Base-by-base conservation (phyloP, 225 moss, liverwort and hornwort genomes). In the Takakia lepidozioides region DNA sequence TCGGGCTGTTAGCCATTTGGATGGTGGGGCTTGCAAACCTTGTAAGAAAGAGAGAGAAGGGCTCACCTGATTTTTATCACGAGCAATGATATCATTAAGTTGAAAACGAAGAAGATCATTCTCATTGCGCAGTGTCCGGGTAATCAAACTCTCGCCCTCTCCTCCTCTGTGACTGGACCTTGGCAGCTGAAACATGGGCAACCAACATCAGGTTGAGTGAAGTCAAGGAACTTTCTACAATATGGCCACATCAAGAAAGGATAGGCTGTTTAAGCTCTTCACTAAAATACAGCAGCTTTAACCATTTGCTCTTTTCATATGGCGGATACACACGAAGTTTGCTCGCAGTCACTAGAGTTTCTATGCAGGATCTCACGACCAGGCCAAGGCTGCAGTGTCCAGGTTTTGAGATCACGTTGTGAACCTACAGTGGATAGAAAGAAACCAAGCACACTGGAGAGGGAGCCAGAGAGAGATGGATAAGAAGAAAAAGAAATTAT, bases 41-140 rank as follows among this genome's bases (percentile, higher is more conserved):
- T 21, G 1, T 0, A 14, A 10, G 13, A 21, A 14, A 5, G 23
- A 14, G 40, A 13, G 1, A 9, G n/a, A 27, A 15, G 29, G 0
- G 4, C 49, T 51, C 37, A 87, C 95, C 80, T 95, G 95, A 55
- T 85, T 82, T 47, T 87, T 98, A 50, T 98, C 95, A 1, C 91
- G 84, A 38, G 68, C 55, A 42, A 87, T 87, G 5, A 98, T 70
- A 46, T 98, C 95, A 62, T 85, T 98, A 39, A 98, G 82, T 46
- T 98, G 95, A 58, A 85, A 98, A 27, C 95, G 87, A 48, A 98
- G 50, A 20, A 98, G 70, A 56, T 98, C 91, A 38, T 82, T 90
- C 55, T 98, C 95, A 42, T 83, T 84, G 60, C 71, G 72, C 48
- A 98, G 54, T 13, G 87, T 76, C 3, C 70, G 82, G 24, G 82